phyloP scores from a whole-genome alignment of 2,329 filamentous ascomycete genomes.

The Aspergillus costaricaensis region DNA sequence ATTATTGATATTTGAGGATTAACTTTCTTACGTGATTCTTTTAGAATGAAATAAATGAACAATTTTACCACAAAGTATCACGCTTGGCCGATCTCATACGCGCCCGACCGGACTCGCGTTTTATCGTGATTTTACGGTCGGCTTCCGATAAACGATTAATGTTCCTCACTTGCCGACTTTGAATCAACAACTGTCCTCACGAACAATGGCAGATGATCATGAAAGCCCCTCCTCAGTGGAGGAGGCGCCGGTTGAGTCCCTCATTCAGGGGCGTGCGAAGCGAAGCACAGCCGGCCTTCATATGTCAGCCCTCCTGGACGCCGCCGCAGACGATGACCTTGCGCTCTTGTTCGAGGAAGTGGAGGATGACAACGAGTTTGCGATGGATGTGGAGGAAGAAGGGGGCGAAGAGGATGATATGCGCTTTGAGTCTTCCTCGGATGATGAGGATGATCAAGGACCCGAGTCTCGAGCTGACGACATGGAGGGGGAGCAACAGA shows the following conservation, averaged over 20 bases:
- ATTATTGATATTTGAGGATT: background rate
- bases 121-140: constrained; percentile 6
- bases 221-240: constrained; percentile 28
- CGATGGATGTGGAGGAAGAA: constrained; percentile 42
- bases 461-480: constrained; percentile 63
- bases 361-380: constrained; percentile 54
- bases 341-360: constrained; percentile 67
- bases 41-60: background rate
- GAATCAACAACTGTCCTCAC: background rate
- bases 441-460: constrained; percentile 76
- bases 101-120: constrained; percentile 2
- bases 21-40: background rate
- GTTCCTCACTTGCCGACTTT: background rate
- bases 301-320: constrained; percentile 74
- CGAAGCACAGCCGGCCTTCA: constrained; percentile 83
- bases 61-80: background rate
- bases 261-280: constrained; percentile 59
- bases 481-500: constrained; percentile 80
- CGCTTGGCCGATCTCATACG: background rate
- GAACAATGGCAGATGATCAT: constrained; percentile 28
- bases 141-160: background rate
- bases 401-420: constrained; percentile 69
- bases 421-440: constrained; percentile 81
- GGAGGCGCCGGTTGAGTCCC: constrained; percentile 35
- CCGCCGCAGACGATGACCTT: constrained; percentile 69